phyloP scores from a whole-genome alignment of 208 protist species.

The Phytomonas sp. region DNA sequence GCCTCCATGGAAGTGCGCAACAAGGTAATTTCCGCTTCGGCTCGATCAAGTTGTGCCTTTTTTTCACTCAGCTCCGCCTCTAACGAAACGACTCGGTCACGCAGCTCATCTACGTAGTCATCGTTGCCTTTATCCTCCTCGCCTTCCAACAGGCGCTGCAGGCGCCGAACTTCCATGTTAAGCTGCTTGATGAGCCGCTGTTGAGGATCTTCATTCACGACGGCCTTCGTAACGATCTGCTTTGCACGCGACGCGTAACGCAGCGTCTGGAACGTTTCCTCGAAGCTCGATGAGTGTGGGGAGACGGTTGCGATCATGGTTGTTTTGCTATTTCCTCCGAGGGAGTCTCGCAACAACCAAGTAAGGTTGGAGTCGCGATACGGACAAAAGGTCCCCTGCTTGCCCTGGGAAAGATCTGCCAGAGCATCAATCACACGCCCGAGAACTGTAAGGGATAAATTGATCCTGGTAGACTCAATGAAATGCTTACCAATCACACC shows the following conservation, averaged over 20 bases:
- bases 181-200: constrained; percentile 61
- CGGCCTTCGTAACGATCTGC: constrained; percentile 10
- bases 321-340: constrained; percentile 69
- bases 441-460: constrained; percentile 84
- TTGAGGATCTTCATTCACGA: constrained; percentile 74
- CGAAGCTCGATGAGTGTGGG: constrained; percentile 33
- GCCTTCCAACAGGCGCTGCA: constrained; percentile 42
- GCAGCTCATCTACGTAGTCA: constrained; percentile 46
- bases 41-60: constrained; percentile 24
- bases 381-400: constrained; percentile 36
- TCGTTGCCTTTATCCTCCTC: constrained; percentile 24
- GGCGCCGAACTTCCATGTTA: constrained; percentile 55
- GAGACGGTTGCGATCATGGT: constrained; percentile 78
- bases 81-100: constrained; percentile 25
- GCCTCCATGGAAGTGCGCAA: constrained; percentile 13
- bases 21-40: constrained; percentile 22
- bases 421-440: constrained; percentile 86
- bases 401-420: neutral
- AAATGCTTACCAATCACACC: constrained; percentile 58
- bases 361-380: constrained; percentile 91
- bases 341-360: constrained; percentile 68
- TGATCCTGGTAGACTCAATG: constrained; percentile 87
- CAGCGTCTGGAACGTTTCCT: constrained; percentile 77
- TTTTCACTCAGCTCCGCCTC: constrained; percentile 37
- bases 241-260: constrained; percentile 52